Evolutionary conservation across 169 alveolate genomes (phyloP), one percentile per base, ranked within the genome.

Genomic region (Cryptosporidium sp.): DNA sequence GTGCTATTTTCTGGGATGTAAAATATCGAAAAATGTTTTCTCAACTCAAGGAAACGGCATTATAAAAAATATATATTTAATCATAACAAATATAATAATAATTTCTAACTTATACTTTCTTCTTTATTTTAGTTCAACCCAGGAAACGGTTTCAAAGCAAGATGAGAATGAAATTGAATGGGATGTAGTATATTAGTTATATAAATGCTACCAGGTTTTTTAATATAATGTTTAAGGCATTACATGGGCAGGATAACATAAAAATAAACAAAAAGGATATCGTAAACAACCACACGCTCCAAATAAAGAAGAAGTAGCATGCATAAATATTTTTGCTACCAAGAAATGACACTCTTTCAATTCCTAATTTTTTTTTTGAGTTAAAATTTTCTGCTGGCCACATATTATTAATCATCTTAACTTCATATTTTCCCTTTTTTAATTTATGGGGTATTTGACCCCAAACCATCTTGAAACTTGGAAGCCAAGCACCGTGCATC

Each of bases 401-500:
- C 73, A 62, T 26, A 26, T 80, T 80, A 23, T 37, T 14, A 29
- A 29, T 80, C 65, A 80, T 80, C 26, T 65, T 80, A 62, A 80
- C 43, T 62, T 62, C 89, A 18, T 80, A 80, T 9, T 29, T 35
- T 41, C 89, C 89, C 9, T 10, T 59, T 26, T 35, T 33, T 45
- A 80, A 31, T 31, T 45, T 14, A 18, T 80, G 69, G 0, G 59
- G 65, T 62, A 80, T 80, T 62, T 80, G 71, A 8, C 80, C 89
- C 89, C 89, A 80, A 45, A 80, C 89, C 89, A 80, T 80, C 26
- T 80, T 80, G 70, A 80, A 80, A 26, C 62, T 80, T 14, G 89
- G 89, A 45, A 80, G 75, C 89, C 89, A 80, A 16, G 89, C 89
- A 39, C 89, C 75, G 41, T 80, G 89, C 89, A 80, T 80, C 89